Evolutionary conservation across 202 grass and related monocot species (phyloP).

Genomic region (Dendrocalamus latiflorus): DNA sequence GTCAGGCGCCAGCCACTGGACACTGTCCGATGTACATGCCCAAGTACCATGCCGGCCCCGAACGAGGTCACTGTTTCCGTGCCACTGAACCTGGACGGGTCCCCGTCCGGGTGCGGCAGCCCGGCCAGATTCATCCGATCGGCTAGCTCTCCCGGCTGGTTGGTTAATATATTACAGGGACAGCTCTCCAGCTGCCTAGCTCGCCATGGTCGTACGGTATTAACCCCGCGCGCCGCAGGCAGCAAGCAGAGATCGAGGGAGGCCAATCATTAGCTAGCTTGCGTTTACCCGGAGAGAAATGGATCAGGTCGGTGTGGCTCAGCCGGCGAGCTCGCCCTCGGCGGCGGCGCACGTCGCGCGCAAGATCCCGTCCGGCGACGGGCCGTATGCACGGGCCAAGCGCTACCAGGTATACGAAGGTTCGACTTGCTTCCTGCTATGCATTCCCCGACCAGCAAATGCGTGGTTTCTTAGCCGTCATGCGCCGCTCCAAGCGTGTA

Average conservation of each 20-base stretch:
- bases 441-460: background rate
- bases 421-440: background rate
- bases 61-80: background rate
- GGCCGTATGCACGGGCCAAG: constrained; percentile 89
- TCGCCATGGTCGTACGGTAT: constrained; percentile 14
- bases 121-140: constrained; percentile 30
- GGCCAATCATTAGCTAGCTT: background rate
- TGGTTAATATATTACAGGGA: constrained; percentile 9
- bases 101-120: background rate
- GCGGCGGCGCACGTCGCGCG: constrained; percentile 41
- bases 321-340: constrained; percentile 12
- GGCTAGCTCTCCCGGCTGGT: background rate
- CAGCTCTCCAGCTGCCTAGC: background rate
- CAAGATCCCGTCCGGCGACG: constrained; percentile 85
- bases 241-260: background rate
- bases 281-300: background rate
- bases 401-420: constrained; percentile 59
- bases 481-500: too few species aligned
- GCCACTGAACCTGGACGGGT: constrained; percentile 32
- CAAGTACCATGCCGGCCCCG: constrained; percentile 2
- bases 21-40: constrained; percentile 39
- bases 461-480: background rate
- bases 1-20: constrained; percentile 5
- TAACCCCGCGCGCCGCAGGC: background rate
- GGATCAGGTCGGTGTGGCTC: constrained; percentile 18